phyloP scores from a whole-genome alignment of 2,329 filamentous ascomycete genomes.

The Claviceps cyperi region DNA sequence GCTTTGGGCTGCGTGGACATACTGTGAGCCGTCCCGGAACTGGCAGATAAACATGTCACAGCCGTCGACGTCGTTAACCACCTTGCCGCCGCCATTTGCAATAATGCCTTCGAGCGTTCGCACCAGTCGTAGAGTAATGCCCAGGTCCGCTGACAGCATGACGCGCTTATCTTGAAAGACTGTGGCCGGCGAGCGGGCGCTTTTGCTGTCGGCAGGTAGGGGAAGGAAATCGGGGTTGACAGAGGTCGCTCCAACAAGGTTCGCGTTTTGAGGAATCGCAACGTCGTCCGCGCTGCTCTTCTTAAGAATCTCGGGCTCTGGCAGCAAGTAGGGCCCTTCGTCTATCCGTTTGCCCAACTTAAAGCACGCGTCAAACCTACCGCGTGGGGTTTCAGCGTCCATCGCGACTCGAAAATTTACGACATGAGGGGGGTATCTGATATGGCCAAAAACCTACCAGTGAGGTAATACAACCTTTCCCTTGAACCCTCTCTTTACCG shows the following conservation, averaged over 20 bases:
- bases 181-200: slow-evolving; percentile 39
- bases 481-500: slow-evolving; percentile 48
- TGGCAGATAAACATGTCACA: slow-evolving; percentile 80
- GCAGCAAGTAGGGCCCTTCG: slow-evolving; percentile 72
- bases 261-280: slow-evolving; percentile 39
- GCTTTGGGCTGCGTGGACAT: slow-evolving; percentile 57
- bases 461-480: slow-evolving; percentile 84
- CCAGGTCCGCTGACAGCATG: slow-evolving; percentile 62
- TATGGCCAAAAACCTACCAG: slow-evolving; percentile 42
- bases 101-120: slow-evolving; percentile 60
- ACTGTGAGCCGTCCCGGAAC: slow-evolving; percentile 69
- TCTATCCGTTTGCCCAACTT: slow-evolving; percentile 84
- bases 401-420: background rate
- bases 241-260: slow-evolving; percentile 53
- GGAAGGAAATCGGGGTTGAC: slow-evolving; percentile 28
- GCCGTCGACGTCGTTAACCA: slow-evolving; percentile 50
- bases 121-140: slow-evolving; percentile 50
- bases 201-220: slow-evolving; percentile 26
- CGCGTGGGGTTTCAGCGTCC: background rate
- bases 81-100: slow-evolving; percentile 50
- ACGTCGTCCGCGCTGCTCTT: slow-evolving; percentile 40
- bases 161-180: slow-evolving; percentile 70
- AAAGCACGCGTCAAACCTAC: slow-evolving; percentile 90
- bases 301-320: slow-evolving; percentile 70
- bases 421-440: too few relatives aligned